Evolutionary conservation across 1,139 yeast genomes (phyloP).

Genomic region (Scheffersomyces segobiensis): DNA sequence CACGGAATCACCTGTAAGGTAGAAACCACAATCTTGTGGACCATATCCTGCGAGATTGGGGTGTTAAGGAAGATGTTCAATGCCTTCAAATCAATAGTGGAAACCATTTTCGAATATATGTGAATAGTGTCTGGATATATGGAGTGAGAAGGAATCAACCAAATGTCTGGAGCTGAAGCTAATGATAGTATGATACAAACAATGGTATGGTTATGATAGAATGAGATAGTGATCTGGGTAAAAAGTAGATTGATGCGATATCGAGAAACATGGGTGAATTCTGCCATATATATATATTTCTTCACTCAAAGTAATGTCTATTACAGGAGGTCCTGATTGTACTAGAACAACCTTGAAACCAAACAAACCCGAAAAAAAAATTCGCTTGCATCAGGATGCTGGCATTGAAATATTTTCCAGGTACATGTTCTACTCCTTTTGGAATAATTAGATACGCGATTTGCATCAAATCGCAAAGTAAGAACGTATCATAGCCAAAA

Average conservation of each 20-base stretch:
- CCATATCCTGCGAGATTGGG: slow-evolving; percentile 66
- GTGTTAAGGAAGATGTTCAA: slow-evolving; percentile 53
- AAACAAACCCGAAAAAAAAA: neutral
- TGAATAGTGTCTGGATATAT: neutral
- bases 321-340: neutral
- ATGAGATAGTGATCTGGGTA: neutral
- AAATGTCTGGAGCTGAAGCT: neutral
- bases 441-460: neutral
- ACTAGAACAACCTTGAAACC: neutral
- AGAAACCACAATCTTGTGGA: slow-evolving; percentile 60
- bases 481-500: neutral
- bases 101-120: slow-evolving; percentile 5
- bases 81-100: slow-evolving; percentile 51
- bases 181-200: neutral
- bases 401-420: neutral
- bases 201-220: neutral
- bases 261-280: neutral
- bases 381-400: neutral
- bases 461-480: neutral
- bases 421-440: neutral
- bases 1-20: slow-evolving; percentile 67
- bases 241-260: neutral
- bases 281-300: neutral
- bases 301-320: neutral
- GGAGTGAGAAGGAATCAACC: neutral